These are phyloP conservation scores for Brachypodium distachyon DNA, from an alignment of 202 grass and related monocot genomes.

Conservation along the genomic window DNA sequence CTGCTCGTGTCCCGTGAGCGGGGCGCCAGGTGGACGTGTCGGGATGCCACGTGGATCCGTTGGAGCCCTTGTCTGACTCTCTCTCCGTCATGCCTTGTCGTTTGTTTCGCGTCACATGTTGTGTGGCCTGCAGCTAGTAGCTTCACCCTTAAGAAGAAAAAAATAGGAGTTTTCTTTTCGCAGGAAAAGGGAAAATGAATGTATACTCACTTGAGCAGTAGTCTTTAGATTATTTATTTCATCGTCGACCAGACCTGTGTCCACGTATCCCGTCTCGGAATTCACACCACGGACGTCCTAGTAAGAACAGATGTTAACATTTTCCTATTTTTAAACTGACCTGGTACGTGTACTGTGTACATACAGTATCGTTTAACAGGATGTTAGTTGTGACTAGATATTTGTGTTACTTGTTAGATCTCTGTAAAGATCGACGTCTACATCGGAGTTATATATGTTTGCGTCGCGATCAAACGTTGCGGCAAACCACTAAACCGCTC, in stretches of 20 bases:
- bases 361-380: no score
- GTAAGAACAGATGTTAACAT: neutral
- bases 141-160: neutral
- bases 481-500: neutral
- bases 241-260: neutral
- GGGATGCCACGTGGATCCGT: neutral
- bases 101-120: slow-evolving; percentile 1
- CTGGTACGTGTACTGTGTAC: neutral
- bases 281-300: neutral
- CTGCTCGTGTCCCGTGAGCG: neutral
- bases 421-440: neutral
- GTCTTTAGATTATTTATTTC: neutral
- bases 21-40: neutral
- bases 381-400: no score
- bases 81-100: neutral
- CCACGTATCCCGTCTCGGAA: neutral
- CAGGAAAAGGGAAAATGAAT: no score
- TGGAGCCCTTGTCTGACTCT: neutral
- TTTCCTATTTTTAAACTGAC: neutral
- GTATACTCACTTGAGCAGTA: no score
- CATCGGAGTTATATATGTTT: neutral
- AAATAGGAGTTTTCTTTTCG: neutral
- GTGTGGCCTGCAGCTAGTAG: neutral
- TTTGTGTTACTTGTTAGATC: neutral
- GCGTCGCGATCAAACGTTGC: neutral